Base-by-base conservation (phyloP, 106 monocot species). In the Chionographis japonica region DNA sequence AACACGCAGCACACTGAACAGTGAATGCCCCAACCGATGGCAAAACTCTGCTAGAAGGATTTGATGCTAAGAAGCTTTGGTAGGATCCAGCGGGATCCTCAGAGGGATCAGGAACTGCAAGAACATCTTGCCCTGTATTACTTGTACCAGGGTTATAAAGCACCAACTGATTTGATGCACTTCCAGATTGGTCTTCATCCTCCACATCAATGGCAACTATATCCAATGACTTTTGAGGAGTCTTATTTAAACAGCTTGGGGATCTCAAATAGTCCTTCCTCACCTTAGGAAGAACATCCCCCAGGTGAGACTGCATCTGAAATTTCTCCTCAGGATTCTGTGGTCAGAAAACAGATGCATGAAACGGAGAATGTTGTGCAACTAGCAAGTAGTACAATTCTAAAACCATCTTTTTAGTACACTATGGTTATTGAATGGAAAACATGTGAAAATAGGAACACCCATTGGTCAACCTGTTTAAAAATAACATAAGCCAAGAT, bases 1-100 rank as follows among this genome's bases (percentile, higher is more conserved):
- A 86, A 72, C 95, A 95, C 12, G 58, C 38, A 50, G 88, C 80
- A 60, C 95, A 95, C 59, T 95, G 94, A 54, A 95, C 86, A 13
- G 94, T 86, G 74, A 88, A 95, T 67, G 83, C 79, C 39, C 90
- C 94, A 68, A 95, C 74, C 38, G 91, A 81, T 38, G 85, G 78
- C 55, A 80, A 39, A 56, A 58, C 58, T 40, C 82, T 77, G 8
- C 49, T 60, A 55, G 73, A 63, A 75, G 62, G 15, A 77, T 72
- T 67, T 53, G 73, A 50, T 62, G 58, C 18, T 43, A 56, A 2
- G 8, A 63, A 42, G 58, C 58, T 76, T 35, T 59, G 80, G 15
- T 70, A 54, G n/a, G 80, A 52, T 66, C 50, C 4, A 65, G 70
- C 8, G 17, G 46, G 27, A 65, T 76, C 68, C 8, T 64, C 67